Evolutionary conservation across 192 early-diverging fungal genomes (phyloP), one percentile per base, ranked within the genome.

Genomic region (Helicostylum pulchrum): DNA sequence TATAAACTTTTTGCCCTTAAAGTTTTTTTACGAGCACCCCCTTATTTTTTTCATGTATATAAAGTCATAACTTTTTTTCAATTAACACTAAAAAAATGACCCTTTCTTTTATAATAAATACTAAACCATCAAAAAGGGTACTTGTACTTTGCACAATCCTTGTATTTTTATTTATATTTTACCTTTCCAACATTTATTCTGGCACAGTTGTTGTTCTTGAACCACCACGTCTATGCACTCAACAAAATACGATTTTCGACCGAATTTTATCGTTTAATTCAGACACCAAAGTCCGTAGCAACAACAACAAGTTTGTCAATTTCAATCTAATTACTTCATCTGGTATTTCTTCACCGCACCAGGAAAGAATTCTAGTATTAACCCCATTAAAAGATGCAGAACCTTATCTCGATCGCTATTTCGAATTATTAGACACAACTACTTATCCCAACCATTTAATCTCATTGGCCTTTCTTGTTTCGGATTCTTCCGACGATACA

Each of bases 351-450:
- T 30, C 48, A 34, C 69, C 57, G 7, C 20, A 23, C 0, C 48
- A 52, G n/a, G 64, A 74, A 39, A 54, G 72, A 46, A 67, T 74
- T n/a, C 64, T 85, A 43, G 83, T 85, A 4, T 58, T 85, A 43
- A 85, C 84, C 10, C 84, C 84, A 12, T 14, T 85, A 3, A 85
- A 85, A 42, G 80, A 85, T 63, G 80, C 79, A 36, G 76, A 73
- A 45, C 61, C 77, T 23, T 79, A 85, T 31, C 59, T 85, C 7
- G 73, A 71, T 1, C 76, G 80, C 8, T 85, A 85, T 67, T 83
- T 85, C 73, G 78, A 81, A 0, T 69, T 80, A 31, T 34, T 85
- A 14, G 80, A 80, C 44, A 71, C 68, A 47, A 48, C 83, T 12
- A 69, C 72, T 11, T 85, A 85, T 49, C 81, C 81, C 4, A 76